Evolutionary conservation across 176 grass and related monocot species (phyloP), one percentile per base, ranked within the genome.

Genomic region (Oryza glumipatula): DNA sequence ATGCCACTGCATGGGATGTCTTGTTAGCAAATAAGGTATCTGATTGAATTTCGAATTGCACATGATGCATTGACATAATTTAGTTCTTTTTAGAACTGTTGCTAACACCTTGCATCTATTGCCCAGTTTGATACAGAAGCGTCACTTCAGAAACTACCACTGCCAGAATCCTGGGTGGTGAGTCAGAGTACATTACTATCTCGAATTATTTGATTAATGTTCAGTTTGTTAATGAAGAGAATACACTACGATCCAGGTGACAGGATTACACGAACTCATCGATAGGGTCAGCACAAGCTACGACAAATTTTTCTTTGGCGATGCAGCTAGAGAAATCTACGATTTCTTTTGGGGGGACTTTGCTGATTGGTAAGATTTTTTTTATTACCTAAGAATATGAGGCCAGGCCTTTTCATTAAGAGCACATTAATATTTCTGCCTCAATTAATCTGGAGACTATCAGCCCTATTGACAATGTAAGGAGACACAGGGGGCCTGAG

Each of bases 121-220:
- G 6, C 73, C 54, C 80, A 98, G 96, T 92, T 98, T 76, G 83
- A 98, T 60, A 85, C 93, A 17, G 89, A 95, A 83, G 86, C 38
- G 64, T 85, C 93, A 77, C 87, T 98, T 89, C 69, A 76, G 88
- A 70, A 92, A 86, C 68, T 95, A 72, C 88, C 93, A 44, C 89
- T 98, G 82, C 86, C 96, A 56, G 93, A 98, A 93, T 87, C 89
- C 78, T 98, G 96, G 96, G 96, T 95, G 96, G 96, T 98, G 76
- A 87, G 54, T 58, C 54, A 54, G 5, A 54, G 91, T 90, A 22
- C 14, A 16, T 70, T 80, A 43, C 66, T 73, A 52, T 85, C 15
- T 64, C 68, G 19, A 41, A 48, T 76, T 58, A 85, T 88, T 89
- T 87, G 46, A 22, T 69, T 73, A 65, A 68, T 14, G 3, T 68